These are phyloP conservation scores for Suhomyces yuchorum DNA, from an alignment of 1,139 yeast genomes.

Conservation along the genomic window DNA sequence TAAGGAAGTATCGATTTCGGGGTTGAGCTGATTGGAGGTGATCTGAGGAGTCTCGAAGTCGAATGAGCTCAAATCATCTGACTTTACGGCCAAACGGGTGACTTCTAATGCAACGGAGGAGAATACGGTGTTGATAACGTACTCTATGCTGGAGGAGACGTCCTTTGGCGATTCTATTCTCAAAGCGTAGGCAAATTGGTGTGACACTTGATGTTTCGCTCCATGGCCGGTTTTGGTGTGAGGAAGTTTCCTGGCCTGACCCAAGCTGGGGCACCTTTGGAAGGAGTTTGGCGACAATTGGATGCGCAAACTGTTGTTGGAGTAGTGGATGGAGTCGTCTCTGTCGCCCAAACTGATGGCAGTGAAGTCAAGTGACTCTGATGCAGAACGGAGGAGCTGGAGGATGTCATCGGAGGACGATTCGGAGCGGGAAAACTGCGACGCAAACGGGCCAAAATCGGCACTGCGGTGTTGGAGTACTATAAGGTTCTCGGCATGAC, in stretches of 20 bases:
- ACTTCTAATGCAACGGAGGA: background rate
- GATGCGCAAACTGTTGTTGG: constrained; percentile 11
- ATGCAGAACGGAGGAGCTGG: background rate
- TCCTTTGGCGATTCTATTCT: background rate
- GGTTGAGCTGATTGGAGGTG: background rate
- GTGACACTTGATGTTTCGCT: constrained; percentile 19
- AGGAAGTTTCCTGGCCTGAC: constrained; percentile 16
- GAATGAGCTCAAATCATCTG: background rate
- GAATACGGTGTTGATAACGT: background rate
- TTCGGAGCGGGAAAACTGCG: background rate
- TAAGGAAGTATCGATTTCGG: constrained; percentile 5
- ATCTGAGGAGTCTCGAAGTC: background rate
- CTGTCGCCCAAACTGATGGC: background rate
- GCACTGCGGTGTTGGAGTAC: background rate
- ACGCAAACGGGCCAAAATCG: constrained; percentile 1
- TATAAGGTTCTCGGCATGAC: background rate
- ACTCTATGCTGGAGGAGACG: background rate
- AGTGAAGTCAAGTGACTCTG: background rate
- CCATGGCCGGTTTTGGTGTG: constrained; percentile 28
- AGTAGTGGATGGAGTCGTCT: constrained; percentile 11
- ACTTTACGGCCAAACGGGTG: background rate
- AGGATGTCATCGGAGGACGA: background rate
- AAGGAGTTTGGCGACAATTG: constrained; percentile 16
- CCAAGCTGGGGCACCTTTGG: constrained; percentile 20
- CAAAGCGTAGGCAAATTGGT: constrained; percentile 9